Conservation (phyloP, 73 alveolate species). For the Breviolum minutum region DNA sequence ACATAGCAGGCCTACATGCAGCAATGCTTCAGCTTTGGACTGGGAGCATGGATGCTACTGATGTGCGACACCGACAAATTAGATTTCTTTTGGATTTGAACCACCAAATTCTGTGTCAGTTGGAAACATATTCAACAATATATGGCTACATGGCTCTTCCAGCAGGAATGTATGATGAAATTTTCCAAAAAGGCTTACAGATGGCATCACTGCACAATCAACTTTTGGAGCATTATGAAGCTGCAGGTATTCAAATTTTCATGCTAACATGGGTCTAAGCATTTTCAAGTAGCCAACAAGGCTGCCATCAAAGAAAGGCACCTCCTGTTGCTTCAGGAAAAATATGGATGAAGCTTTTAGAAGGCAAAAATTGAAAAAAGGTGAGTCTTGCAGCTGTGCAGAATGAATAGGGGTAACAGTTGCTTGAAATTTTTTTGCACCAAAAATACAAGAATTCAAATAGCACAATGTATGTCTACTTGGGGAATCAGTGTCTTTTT, state of each 20-base stretch:
- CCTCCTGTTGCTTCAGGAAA: not conserved
- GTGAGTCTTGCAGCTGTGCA: too few species aligned
- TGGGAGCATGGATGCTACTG: not conserved
- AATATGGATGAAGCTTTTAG: not conserved
- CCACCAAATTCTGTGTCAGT: not conserved
- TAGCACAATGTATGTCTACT: too few species aligned
- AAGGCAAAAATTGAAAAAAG: too few species aligned
- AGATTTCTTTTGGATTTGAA: not conserved
- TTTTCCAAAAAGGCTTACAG: not conserved
- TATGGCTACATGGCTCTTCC: not conserved
- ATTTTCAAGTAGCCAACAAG: not conserved
- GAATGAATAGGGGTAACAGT: too few species aligned
- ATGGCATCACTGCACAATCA: not conserved
- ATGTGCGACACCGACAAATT: not conserved
- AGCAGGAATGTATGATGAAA: not conserved
- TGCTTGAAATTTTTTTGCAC: too few species aligned
- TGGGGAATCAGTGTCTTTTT: too few species aligned
- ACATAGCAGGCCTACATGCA: not conserved
- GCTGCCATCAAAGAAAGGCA: slow-evolving; percentile 52
- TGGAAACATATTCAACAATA: not conserved
- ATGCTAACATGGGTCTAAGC: not conserved
- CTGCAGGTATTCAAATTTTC: not conserved
- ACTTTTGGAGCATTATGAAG: not conserved
- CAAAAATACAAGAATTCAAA: too few species aligned
- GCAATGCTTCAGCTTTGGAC: not conserved